phyloP scores from a whole-genome alignment of 169 alveolate species.

The Blepharisma undulans region DNA sequence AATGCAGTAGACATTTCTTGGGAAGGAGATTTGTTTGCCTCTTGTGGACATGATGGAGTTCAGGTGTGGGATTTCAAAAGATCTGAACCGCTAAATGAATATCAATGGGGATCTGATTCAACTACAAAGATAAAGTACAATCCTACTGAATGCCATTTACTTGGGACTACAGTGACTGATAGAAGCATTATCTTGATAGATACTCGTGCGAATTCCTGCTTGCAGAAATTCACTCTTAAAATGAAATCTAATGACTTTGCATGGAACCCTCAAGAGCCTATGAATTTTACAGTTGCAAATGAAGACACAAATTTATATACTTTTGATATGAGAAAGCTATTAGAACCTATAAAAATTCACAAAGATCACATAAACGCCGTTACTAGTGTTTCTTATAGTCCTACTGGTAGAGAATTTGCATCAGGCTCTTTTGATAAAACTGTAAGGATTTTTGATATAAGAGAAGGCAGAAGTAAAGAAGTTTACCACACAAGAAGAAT shows the following conservation, averaged over 20 bases:
- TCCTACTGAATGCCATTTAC: slow-evolving; percentile 88
- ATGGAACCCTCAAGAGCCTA: slow-evolving; percentile 98
- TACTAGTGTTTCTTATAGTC: slow-evolving; percentile 69
- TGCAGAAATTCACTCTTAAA: slow-evolving; percentile 87
- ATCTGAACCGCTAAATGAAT: slow-evolving; percentile 82
- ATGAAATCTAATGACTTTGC: slow-evolving; percentile 92
- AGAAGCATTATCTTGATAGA: slow-evolving; percentile 91
- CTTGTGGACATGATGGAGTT: slow-evolving; percentile 93
- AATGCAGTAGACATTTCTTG: slow-evolving; percentile 16
- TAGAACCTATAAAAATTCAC: slow-evolving; percentile 92
- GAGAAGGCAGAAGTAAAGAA: slow-evolving; percentile 93
- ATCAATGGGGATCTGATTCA: slow-evolving; percentile 88
- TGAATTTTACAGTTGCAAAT: slow-evolving; percentile 95
- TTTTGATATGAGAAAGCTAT: slow-evolving; percentile 95
- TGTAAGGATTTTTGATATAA: slow-evolving; percentile 91
- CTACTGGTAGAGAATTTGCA: slow-evolving; percentile 97
- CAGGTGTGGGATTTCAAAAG: slow-evolving; percentile 92
- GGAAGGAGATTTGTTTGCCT: slow-evolving; percentile 55
- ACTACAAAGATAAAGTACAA: slow-evolving; percentile 91
- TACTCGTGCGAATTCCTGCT: slow-evolving; percentile 89
- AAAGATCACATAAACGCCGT: slow-evolving; percentile 93
- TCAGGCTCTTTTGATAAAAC: slow-evolving; percentile 97
- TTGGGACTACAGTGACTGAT: slow-evolving; percentile 87
- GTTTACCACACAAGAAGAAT: slow-evolving; percentile 96
- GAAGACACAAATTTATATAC: slow-evolving; percentile 97